phyloP scores from a whole-genome alignment of 2,329 filamentous ascomycete genomes.

The Escovopsis sp. region DNA sequence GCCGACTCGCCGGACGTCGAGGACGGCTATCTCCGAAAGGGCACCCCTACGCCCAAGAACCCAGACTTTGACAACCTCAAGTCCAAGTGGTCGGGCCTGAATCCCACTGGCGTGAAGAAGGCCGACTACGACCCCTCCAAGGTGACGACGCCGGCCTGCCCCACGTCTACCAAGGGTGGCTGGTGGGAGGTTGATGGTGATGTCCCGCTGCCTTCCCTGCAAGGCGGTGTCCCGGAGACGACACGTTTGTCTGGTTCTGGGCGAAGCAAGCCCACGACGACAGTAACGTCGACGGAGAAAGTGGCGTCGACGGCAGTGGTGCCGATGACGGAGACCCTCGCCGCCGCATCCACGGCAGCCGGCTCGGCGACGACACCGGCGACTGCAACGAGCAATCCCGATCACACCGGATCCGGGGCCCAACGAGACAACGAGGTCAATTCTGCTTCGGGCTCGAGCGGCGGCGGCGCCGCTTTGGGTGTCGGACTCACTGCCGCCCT shows the following conservation, averaged over 20 bases:
- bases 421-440: constrained; percentile 6
- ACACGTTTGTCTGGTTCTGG: constrained; percentile 9
- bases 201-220: constrained; percentile 54
- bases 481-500: constrained; percentile 6
- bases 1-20: constrained; percentile 35
- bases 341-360: constrained; percentile 4
- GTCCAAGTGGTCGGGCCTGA: constrained; percentile 58
- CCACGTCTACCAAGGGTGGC: constrained; percentile 48
- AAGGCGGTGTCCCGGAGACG: constrained; percentile 26
- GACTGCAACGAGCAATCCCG: not conserved
- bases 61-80: constrained; percentile 72
- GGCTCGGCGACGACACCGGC: not conserved
- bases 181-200: constrained; percentile 74
- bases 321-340: constrained; percentile 7
- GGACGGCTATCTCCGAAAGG: constrained; percentile 55
- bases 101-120: constrained; percentile 51
- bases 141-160: constrained; percentile 53
- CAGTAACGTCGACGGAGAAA: too few species aligned
- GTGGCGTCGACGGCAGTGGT: too few species aligned
- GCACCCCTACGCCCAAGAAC: constrained; percentile 55
- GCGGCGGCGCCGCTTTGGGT: constrained; percentile 6
- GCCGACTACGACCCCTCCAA: constrained; percentile 49
- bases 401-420: not conserved
- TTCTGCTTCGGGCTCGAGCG: constrained; percentile 6
- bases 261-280: too few species aligned